phyloP scores from a whole-genome alignment of 2,329 filamentous ascomycete genomes.

The Zasmidium cellare region DNA sequence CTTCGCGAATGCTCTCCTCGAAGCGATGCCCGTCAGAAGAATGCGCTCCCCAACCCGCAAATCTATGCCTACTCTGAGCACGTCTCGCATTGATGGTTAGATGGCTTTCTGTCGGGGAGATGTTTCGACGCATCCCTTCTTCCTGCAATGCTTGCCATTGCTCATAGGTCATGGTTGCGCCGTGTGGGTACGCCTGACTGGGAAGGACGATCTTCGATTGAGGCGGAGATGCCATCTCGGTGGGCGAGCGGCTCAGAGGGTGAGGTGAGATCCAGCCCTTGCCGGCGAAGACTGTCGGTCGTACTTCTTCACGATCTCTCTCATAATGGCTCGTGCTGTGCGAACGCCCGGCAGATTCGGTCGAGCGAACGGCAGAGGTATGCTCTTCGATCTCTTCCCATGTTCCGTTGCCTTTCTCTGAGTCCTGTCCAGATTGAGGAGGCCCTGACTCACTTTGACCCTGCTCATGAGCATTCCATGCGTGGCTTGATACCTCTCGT shows the following conservation, averaged over 20 bases:
- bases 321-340: background rate
- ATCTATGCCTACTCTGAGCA: conserved; percentile 16
- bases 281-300: conserved; percentile 31
- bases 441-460: no score
- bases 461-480: no score
- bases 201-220: conserved; percentile 27
- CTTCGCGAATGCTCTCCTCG: background rate
- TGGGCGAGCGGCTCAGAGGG: conserved; percentile 27
- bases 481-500: no score
- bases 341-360: background rate
- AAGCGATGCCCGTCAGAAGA: conserved; percentile 5
- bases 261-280: conserved; percentile 37
- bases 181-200: conserved; percentile 13
- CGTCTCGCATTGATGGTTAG: conserved; percentile 11
- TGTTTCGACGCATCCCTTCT: conserved; percentile 21
- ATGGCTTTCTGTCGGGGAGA: conserved; percentile 23
- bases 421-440: no score
- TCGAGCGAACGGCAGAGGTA: background rate
- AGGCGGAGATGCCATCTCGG: conserved; percentile 19
- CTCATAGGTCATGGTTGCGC: conserved; percentile 29
- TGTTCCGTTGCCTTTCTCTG: background rate
- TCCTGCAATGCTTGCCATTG: conserved; percentile 30
- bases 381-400: background rate
- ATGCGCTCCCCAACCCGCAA: conserved; percentile 15
- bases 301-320: background rate